Evolutionary conservation across 2,329 filamentous ascomycete genomes (phyloP), one percentile per base, ranked within the genome.

Genomic region (Fusarium tuaranense): DNA sequence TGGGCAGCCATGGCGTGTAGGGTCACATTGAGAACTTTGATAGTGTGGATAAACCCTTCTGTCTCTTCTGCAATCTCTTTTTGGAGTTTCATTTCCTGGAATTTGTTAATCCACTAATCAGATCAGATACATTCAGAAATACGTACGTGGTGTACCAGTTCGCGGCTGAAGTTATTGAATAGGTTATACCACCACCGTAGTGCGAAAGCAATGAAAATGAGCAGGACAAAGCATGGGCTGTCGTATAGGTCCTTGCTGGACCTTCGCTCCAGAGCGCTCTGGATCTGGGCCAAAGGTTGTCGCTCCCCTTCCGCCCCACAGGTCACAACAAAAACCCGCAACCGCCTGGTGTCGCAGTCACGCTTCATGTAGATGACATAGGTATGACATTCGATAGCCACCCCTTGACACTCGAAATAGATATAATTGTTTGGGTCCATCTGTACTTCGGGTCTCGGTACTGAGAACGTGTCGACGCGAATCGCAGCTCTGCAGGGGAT

Each of bases 331-430:
- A 58, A 22, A 8, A 58, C 32, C 5, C 3, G 30, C 7, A 6
- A 2, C n/a, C 10, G 22, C 30, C 32, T 16, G 32, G 53, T 22
- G 4, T 25, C 4, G 32, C n/a, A 16, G 32, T 58, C 7, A 5
- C 53, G 53, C 14, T 36, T 22, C 2, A 58, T 27, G 20, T 58
- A 58, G 7, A 58, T 12, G 4, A 14, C 32, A 38, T 38, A 6
- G 5, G n/a, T 10, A 7, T 1, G 1, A 38, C 32, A 2, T 1
- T 8, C 1, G 4, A 57, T 36, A 16, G 0, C 1, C 2, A 8
- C 3, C 2, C 9, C 10, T 16, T 14, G 25, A 6, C n/a, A 0
- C 9, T 36, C 32, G 20, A 58, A 20, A 58, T 38, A 2, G 7
- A 58, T 27, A 22, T 6, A 2, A 7, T 3, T 18, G 14, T 12